phyloP scores from a whole-genome alignment of 2,329 filamentous ascomycete species.

The Ophiostoma piceae region DNA sequence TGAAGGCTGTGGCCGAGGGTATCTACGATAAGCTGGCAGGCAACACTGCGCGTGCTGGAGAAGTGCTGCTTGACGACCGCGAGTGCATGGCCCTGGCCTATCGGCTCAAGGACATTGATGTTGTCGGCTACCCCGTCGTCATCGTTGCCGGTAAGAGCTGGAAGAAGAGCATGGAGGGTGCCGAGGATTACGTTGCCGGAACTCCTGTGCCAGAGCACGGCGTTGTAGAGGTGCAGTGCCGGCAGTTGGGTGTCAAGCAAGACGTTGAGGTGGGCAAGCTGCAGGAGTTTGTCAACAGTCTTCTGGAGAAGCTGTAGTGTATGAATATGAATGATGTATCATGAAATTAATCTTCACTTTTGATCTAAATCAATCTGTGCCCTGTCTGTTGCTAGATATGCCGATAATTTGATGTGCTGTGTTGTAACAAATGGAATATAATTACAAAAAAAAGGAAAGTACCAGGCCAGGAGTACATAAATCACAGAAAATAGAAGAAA shows the following conservation, averaged over 20 bases:
- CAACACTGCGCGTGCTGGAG: not conserved
- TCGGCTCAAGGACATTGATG: slow-evolving; percentile 86
- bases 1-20: slow-evolving; percentile 45
- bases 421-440: not conserved
- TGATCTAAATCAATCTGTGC: not conserved
- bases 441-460: not conserved
- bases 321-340: not conserved
- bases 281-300: slow-evolving; percentile 40
- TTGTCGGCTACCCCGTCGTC: slow-evolving; percentile 81
- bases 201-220: slow-evolving; percentile 34
- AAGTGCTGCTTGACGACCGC: slow-evolving; percentile 71
- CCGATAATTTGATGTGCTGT: not conserved
- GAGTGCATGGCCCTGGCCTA: slow-evolving; percentile 59
- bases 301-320: slow-evolving; percentile 47
- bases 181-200: slow-evolving; percentile 31
- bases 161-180: slow-evolving; percentile 48
- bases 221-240: slow-evolving; percentile 72
- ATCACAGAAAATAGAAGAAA: not conserved
- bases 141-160: slow-evolving; percentile 72
- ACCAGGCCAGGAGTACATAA: not conserved
- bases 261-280: slow-evolving; percentile 51
- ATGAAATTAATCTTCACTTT: slow-evolving; percentile 5
- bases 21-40: slow-evolving; percentile 60
- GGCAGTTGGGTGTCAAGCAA: slow-evolving; percentile 58
- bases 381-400: not conserved